Conservation (phyloP, 2,329 filamentous ascomycete genomes). For the Botrytis medusae region DNA sequence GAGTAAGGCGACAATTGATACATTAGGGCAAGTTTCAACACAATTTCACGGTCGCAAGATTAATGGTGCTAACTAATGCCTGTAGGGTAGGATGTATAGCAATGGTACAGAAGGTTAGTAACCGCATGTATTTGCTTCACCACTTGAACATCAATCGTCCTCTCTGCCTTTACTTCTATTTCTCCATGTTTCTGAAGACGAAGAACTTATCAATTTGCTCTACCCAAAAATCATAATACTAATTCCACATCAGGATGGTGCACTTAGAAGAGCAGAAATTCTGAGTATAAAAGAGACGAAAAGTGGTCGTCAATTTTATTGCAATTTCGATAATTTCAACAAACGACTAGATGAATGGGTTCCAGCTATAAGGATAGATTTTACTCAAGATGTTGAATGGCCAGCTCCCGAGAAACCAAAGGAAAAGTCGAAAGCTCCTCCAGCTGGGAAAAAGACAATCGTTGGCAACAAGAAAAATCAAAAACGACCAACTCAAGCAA, state of each 20-base stretch:
- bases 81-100: conserved; percentile 41
- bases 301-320: conserved; percentile 60
- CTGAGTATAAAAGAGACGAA: conserved; percentile 91
- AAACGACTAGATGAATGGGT: conserved; percentile 72
- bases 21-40: conserved; percentile 63
- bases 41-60: conserved; percentile 16
- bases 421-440: conserved; percentile 67
- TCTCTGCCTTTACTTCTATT: not conserved
- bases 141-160: not conserved
- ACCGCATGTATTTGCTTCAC: not conserved
- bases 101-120: conserved; percentile 41
- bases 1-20: conserved; percentile 80
- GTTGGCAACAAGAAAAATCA: conserved; percentile 44
- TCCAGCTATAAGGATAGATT: conserved; percentile 75
- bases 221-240: conserved; percentile 26
- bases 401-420: conserved; percentile 79
- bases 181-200: not conserved
- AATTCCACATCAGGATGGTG: conserved; percentile 61
- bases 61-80: conserved; percentile 25
- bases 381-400: conserved; percentile 92
- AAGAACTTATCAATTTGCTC: conserved; percentile 18
- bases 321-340: conserved; percentile 40
- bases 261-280: conserved; percentile 89
- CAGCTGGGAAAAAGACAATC: conserved; percentile 45
- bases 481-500: conserved; percentile 38